These are phyloP conservation scores for Pleurotus tuber-regium DNA, from an alignment of 768 basidiomycete genomes.

Conservation along the genomic window DNA sequence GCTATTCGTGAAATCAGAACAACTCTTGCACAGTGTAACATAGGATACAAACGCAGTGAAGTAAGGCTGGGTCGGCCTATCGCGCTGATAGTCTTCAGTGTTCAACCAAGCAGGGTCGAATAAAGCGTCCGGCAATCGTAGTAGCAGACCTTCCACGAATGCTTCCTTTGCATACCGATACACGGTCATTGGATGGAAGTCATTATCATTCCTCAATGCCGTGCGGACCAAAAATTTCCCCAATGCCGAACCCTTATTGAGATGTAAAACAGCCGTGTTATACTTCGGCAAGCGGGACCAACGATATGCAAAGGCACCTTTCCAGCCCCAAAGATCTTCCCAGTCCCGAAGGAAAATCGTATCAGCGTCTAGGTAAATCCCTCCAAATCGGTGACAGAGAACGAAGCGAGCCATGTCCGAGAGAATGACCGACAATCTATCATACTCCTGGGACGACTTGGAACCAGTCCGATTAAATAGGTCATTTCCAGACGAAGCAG, in stretches of 20 bases:
- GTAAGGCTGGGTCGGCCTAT: conserved; percentile 92
- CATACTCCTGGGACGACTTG: conserved; percentile 80
- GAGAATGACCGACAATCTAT: conserved; percentile 87
- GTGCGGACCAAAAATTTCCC: conserved; percentile 94
- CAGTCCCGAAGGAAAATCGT: conserved; percentile 95
- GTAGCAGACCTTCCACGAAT: conserved; percentile 74
- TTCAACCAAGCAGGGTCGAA: conserved; percentile 98
- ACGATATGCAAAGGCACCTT: conserved; percentile 94
- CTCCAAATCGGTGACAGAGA: conserved; percentile 94
- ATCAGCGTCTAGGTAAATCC: conserved; percentile 96
- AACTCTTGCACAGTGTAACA: background rate
- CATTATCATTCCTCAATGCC: conserved; percentile 88
- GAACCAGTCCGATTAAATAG: conserved; percentile 78
- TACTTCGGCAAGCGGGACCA: conserved; percentile 93
- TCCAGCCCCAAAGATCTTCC: conserved; percentile 98
- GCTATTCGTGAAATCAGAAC: conserved; percentile 35
- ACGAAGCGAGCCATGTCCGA: conserved; percentile 98
- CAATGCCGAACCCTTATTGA: conserved; percentile 91
- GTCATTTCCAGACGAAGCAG: conserved; percentile 34
- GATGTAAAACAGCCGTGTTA: conserved; percentile 92
- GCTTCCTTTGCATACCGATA: conserved; percentile 90
- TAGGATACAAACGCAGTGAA: conserved; percentile 67
- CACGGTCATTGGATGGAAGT: conserved; percentile 98
- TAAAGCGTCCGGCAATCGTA: conserved; percentile 90
- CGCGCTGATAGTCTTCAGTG: conserved; percentile 87